Percentiles rank a stretch among this genome's conserved stretches.
Evolutionary conservation across 768 basidiomycete genomes (phyloP).

Genomic region (Boletus barrowsii): DNA sequence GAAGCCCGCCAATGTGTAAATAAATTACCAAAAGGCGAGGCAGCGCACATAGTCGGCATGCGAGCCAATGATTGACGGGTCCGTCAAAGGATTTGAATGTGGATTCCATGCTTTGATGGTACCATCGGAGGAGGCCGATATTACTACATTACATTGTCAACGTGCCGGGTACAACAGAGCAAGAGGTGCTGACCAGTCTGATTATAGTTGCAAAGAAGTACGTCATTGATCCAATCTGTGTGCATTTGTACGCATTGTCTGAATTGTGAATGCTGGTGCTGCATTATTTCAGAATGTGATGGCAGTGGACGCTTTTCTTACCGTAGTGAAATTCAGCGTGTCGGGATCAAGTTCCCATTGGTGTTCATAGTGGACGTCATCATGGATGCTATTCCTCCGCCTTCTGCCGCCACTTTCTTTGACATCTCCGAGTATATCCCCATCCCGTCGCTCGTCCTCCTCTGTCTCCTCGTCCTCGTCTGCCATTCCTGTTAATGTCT

Average conservation of each 20-base stretch:
- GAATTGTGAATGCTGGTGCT: conserved; percentile 56
- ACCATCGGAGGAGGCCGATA: conserved; percentile 95
- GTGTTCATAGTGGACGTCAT: conserved; percentile 58
- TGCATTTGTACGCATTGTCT: conserved; percentile 88
- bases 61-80: conserved; percentile 66
- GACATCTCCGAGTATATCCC: conserved; percentile 77
- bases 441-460: conserved; percentile 66
- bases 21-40: conserved; percentile 60
- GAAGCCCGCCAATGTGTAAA: conserved; percentile 1
- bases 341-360: conserved; percentile 77
- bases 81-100: conserved; percentile 55
- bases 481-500: conserved; percentile 80
- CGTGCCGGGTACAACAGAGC: neutral
- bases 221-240: conserved; percentile 96
- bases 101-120: conserved; percentile 94
- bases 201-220: conserved; percentile 86
- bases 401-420: conserved; percentile 36
- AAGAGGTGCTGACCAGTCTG: conserved; percentile 62
- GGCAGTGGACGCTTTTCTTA: conserved; percentile 30
- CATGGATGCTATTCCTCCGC: conserved; percentile 28
- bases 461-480: conserved; percentile 71
- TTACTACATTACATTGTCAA: conserved; percentile 44
- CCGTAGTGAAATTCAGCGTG: conserved; percentile 46
- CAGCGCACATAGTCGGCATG: conserved; percentile 89
- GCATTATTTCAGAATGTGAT: conserved; percentile 6